These are phyloP conservation scores for Boletales sp. DNA, from an alignment of 768 basidiomycete genomes.

Conservation along the genomic window DNA sequence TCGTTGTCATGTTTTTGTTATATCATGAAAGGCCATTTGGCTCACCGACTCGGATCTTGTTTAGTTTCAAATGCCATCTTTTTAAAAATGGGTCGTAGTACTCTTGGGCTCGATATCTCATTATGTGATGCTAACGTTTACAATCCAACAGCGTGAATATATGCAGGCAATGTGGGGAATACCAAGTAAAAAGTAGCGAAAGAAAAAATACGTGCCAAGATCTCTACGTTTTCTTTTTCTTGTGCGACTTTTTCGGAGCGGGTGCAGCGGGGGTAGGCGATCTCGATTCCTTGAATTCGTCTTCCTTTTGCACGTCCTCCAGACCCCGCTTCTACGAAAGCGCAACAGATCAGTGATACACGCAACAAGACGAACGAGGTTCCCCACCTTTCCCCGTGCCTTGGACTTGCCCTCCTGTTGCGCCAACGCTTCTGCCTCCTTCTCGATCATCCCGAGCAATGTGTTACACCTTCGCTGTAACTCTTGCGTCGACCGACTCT, in stretches of 20 bases:
- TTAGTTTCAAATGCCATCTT: no score
- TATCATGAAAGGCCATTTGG: no score
- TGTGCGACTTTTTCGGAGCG: slow-evolving; percentile 54
- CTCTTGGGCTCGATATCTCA: no score
- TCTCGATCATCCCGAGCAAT: slow-evolving; percentile 84
- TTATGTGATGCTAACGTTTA: no score
- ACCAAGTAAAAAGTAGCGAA: no score
- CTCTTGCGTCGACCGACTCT: slow-evolving; percentile 81
- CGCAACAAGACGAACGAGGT: background rate
- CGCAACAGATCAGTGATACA: background rate
- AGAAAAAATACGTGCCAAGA: no score
- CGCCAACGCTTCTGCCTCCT: slow-evolving; percentile 70
- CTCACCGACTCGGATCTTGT: no score
- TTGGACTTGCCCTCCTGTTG: slow-evolving; percentile 67
- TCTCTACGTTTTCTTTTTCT: slow-evolving; percentile 39
- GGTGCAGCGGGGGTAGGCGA: slow-evolving; percentile 57
- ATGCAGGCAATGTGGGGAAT: no score
- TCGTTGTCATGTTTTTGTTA: no score
- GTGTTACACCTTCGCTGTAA: slow-evolving; percentile 86
- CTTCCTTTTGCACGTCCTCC: slow-evolving; percentile 57
- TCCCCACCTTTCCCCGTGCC: slow-evolving; percentile 65
- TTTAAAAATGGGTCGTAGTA: no score
- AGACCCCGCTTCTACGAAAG: slow-evolving; percentile 61
- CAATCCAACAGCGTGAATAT: no score
- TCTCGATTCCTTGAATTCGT: slow-evolving; percentile 49